Percentiles rank a stretch among this genome's conserved stretches.
Evolutionary conservation across 1,284 basidiomycete species (phyloP).

Genomic region (Albatrellus sp.): DNA sequence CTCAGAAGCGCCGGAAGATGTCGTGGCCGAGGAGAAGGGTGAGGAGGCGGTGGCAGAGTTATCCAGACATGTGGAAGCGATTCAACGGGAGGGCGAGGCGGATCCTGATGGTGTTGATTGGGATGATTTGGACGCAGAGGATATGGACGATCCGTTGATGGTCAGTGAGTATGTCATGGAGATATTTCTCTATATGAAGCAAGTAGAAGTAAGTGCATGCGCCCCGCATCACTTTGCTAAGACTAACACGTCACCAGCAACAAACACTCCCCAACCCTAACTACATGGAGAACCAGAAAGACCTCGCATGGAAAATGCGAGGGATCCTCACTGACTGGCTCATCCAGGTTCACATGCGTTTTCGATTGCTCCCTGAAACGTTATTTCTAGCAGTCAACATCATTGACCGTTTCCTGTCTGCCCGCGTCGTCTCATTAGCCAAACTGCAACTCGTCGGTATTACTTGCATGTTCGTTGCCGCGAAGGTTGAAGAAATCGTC

Average conservation of each 20-base stretch:
- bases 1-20: conserved; percentile 49
- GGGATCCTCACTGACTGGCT: conserved; percentile 95
- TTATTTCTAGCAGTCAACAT: conserved; percentile 93
- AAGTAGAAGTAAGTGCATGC: conserved; percentile 39
- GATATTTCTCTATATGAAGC: conserved; percentile 87
- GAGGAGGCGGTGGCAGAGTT: conserved; percentile 14
- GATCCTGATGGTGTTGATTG: conserved; percentile 52
- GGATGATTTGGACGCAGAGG: conserved; percentile 90
- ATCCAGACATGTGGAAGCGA: conserved; percentile 16
- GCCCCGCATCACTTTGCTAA: conserved; percentile 3
- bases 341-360: conserved; percentile 90
- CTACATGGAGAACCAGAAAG: conserved; percentile 87
- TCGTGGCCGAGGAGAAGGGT: conserved; percentile 19
- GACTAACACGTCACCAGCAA: conserved; percentile 33
- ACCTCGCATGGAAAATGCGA: conserved; percentile 90
- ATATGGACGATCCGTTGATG: conserved; percentile 93
- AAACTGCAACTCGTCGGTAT: conserved; percentile 95
- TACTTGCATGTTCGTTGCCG: conserved; percentile 86
- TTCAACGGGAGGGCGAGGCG: conserved; percentile 35
- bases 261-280: conserved; percentile 76
- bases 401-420: conserved; percentile 92
- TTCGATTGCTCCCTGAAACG: conserved; percentile 90
- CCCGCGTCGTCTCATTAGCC: conserved; percentile 80
- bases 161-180: conserved; percentile 94
- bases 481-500: conserved; percentile 95